A percentile compares a stretch with the other conserved stretches of the same genome.
Conservation (phyloP, 495 filamentous ascomycete genomes). For the Platismatia glauca region DNA sequence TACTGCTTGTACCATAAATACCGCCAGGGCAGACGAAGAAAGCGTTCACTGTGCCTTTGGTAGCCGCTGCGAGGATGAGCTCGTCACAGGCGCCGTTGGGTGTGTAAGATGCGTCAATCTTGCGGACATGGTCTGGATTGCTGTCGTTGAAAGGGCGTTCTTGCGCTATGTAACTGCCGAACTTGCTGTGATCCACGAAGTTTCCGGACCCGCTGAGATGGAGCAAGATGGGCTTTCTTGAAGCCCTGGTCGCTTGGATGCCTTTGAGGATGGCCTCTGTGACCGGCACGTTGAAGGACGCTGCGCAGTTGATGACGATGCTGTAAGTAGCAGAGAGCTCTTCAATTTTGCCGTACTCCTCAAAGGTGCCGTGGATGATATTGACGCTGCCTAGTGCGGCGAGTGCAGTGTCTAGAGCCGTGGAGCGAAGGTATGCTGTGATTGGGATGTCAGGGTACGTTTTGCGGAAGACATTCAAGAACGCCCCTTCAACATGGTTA, state of each 20-base stretch:
- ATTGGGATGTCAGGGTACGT: neutral
- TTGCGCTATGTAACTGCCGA: conserved; percentile 2
- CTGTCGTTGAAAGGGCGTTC: conserved; percentile 1
- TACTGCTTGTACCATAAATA: neutral
- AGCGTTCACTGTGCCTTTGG: conserved; percentile 1
- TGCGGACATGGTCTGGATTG: conserved; percentile 1
- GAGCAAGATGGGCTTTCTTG: conserved; percentile 7
- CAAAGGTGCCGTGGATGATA: conserved; percentile 10
- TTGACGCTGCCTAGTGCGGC: neutral
- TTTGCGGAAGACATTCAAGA: conserved; percentile 10
- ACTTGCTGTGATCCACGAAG: conserved; percentile 8
- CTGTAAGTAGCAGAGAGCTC: conserved; percentile 1
- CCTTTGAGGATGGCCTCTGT: conserved; percentile 9
- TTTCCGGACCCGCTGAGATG: conserved; percentile 12
- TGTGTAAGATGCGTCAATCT: conserved; percentile 1
- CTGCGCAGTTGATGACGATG: conserved; percentile 11
- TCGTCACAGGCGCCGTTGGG: conserved; percentile 10
- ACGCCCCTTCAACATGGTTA: neutral
- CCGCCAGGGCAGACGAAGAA: conserved; percentile 11
- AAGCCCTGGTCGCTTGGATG: neutral
- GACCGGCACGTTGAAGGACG: conserved; percentile 6
- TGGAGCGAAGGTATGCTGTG: conserved; percentile 8
- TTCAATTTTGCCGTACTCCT: neutral
- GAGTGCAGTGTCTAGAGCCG: conserved; percentile 2
- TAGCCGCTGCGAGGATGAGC: conserved; percentile 3